phyloP scores from a whole-genome alignment of 306 rosid genomes.

The Rosa lucieae region DNA sequence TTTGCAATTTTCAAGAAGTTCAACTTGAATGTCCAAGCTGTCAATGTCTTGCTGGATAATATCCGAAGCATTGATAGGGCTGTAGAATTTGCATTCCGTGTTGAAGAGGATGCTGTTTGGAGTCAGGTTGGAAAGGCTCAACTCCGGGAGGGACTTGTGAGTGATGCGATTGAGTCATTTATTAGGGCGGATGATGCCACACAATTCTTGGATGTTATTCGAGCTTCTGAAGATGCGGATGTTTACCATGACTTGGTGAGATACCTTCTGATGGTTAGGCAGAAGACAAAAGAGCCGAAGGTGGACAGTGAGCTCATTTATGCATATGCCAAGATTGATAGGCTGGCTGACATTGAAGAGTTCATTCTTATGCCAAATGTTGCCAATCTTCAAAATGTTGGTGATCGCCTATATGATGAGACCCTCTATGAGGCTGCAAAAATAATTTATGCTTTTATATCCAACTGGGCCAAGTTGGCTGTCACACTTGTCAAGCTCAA shows the following conservation, averaged over 20 bases:
- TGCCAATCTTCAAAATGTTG: slow-evolving; percentile 96
- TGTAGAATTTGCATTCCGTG: slow-evolving; percentile 98
- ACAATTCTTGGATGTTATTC: slow-evolving; percentile 91
- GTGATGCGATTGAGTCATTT: slow-evolving; percentile 97
- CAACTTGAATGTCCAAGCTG: slow-evolving; percentile 97
- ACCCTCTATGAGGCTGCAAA: slow-evolving; percentile 97
- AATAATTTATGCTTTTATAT: slow-evolving; percentile 86
- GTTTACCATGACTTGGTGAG: slow-evolving; percentile 92
- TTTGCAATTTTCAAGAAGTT: slow-evolving; percentile 97
- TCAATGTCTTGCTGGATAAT: slow-evolving; percentile 85
- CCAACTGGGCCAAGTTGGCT: slow-evolving; percentile 99
- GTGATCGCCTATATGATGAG: slow-evolving; percentile 93
- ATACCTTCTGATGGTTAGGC: slow-evolving; percentile 98
- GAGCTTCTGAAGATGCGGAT: slow-evolving; percentile 74
- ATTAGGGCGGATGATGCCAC: slow-evolving; percentile 96
- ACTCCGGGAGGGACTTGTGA: slow-evolving; percentile 93
- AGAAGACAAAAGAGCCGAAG: slow-evolving; percentile 90
- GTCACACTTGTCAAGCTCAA: slow-evolving; percentile 86
- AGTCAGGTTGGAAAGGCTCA: slow-evolving; percentile 99
- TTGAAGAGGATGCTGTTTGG: slow-evolving; percentile 99
- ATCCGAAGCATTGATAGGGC: slow-evolving; percentile 91
- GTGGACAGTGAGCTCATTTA: slow-evolving; percentile 98
- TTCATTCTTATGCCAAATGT: slow-evolving; percentile 98
- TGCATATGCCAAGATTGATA: slow-evolving; percentile 96
- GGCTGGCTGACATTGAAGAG: slow-evolving; percentile 94